Percentiles rank a stretch among this genome's conserved stretches.
phyloP scores from a whole-genome alignment of 1,284 basidiomycete genomes.

The Puccinia sorghi region DNA sequence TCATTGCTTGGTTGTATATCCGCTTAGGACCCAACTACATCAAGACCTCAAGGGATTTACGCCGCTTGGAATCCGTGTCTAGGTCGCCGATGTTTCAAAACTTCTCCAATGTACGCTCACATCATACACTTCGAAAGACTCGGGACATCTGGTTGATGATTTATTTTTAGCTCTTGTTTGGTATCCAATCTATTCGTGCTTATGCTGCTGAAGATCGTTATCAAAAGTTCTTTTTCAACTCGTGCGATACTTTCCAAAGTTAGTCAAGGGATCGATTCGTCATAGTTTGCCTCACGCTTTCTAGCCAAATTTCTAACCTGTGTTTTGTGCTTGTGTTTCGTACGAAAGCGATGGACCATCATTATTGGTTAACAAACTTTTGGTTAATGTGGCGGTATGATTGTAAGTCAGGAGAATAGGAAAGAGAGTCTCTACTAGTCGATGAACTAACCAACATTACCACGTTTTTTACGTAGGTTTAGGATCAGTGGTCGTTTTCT shows the following conservation, averaged over 20 bases:
- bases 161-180: constrained; percentile 38
- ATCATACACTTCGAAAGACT: not conserved
- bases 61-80: constrained; percentile 48
- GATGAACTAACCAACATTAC: not conserved
- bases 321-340: not conserved
- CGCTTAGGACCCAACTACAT: constrained; percentile 44
- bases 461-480: constrained; percentile 59
- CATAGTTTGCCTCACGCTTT: constrained; percentile 49
- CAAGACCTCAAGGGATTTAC: constrained; percentile 54
- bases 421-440: not conserved
- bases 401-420: constrained; percentile 59
- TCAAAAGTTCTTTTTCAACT: constrained; percentile 56
- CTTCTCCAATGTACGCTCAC: constrained; percentile 45
- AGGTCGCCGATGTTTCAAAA: constrained; percentile 50
- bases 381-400: constrained; percentile 75
- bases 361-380: constrained; percentile 55
- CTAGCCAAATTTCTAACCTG: not conserved
- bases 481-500: constrained; percentile 47
- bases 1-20: constrained; percentile 49
- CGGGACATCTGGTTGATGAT: not conserved
- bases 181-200: constrained; percentile 49
- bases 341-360: constrained; percentile 48
- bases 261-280: not conserved
- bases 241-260: constrained; percentile 50
- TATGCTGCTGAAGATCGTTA: constrained; percentile 48